Evolutionary conservation across 2,329 filamentous ascomycete species (phyloP), one percentile per base, ranked within the genome.

Genomic region (Fusarium camptoceras): DNA sequence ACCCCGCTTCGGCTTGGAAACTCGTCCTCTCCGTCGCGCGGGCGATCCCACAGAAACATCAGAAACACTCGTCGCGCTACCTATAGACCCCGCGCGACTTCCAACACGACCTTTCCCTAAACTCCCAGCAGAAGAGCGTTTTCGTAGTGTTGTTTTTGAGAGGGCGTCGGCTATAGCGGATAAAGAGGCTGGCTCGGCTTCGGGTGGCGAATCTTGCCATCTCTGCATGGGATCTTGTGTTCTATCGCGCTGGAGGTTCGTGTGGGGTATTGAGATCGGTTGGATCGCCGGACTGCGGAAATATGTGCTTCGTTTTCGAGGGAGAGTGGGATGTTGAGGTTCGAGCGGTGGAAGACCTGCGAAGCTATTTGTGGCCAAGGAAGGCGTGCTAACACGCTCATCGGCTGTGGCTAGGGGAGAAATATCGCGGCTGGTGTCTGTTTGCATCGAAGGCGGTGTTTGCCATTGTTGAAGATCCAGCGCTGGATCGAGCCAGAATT

Each of bases 191-290:
- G 72, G 59, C 43, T 74, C 72, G 6, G 48, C 67, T 43, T 74
- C 72, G 0, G 72, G 72, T 1, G 72, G 72, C 12, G 72, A 74
- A 10, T 74, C 70, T n/a, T 66, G 72, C 72, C 72, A 74, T 46
- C 72, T 46, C 10, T 74, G 61, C 72, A 74, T 73, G 0, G 72
- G 72, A 30, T 72, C 62, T 2, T 60, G 25, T 3, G 46, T 42
- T n/a, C 20, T 39, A 15, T 68, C 67, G 3, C 49, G 34, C 8
- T 28, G 43, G 0, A 27, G 25, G 2, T 10, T 70, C 0, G 59
- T 9, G 1, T 49, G 43, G 6, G 62, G 62, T 47, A 70, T 70
- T 3, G 41, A 20, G 9, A 70, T 67, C 2, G 66, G 66, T 11
- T 67, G 56, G 9, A 44, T 70, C 1, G 53, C 20, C 0, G 49